Evolutionary conservation across 148 eudicot species (phyloP), one percentile per base, ranked within the genome.

Genomic region (Cornus florida): DNA sequence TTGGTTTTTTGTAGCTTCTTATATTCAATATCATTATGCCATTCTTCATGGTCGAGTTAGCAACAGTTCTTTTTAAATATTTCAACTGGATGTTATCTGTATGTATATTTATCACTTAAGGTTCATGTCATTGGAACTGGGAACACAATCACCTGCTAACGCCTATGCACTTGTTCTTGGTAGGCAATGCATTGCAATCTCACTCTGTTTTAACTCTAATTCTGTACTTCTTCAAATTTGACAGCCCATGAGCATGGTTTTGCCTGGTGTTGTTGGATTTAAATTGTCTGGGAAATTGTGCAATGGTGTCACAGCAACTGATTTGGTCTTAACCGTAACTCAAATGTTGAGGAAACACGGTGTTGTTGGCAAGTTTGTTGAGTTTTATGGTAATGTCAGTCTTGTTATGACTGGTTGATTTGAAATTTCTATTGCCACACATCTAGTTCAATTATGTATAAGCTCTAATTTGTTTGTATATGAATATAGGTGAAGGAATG

Each of bases 181-280:
- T 19, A 62, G 22, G 19, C 20, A 17, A 62, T 62, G 66, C 66
- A 62, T 17, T 53, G 12, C 59, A 53, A 16, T 13, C 1, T 14
- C 3, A 19, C 22, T 57, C 64, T 19, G 24, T 62, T 62, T 62
- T 62, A 3, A 43, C 23, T 74, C 11, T 84, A 48, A 78, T 78
- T 20, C 46, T 75, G 35, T 60, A 56, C 48, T 62, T 85, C 68
- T 81, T 22, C 80, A 22, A 57, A 69, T 76, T 71, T 86, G 87
- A 75, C 93, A 96, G 99, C 98, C 98, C 74, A 96, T 96, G 92
- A 96, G 99, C 92, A 96, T 96, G 99, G 99, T 96, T 79, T 82
- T 96, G 79, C 99, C 99, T 70, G 99, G 99, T 78, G 98, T 94
- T 79, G 99, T 94, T 82, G 97, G 98, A 72, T 94, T 97, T 73